These are phyloP conservation scores for Entomortierella beljakovae DNA, from an alignment of 192 early-diverging fungal genomes.

Conservation along the genomic window DNA sequence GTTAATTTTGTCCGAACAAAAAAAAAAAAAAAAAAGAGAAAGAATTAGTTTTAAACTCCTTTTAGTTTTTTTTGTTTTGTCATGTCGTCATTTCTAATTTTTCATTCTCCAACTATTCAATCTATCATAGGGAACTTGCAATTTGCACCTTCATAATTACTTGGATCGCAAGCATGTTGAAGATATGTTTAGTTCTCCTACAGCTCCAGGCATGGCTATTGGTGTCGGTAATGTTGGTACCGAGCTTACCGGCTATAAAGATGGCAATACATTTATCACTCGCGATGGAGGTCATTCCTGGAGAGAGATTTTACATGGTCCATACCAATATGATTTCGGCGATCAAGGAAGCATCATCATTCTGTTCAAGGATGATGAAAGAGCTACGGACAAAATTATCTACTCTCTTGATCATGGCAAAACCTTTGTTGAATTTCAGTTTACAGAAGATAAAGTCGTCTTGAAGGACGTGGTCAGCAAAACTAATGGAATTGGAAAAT, in stretches of 20 bases:
- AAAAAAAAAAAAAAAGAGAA: no score
- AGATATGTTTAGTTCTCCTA: conserved; percentile 83
- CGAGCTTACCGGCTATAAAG: conserved; percentile 68
- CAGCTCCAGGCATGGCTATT: conserved; percentile 89
- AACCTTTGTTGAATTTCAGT: conserved; percentile 68
- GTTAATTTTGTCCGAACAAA: no score
- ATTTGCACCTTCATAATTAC: conserved; percentile 88
- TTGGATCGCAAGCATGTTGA: conserved; percentile 82
- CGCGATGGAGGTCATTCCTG: conserved; percentile 89
- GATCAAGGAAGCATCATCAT: conserved; percentile 92
- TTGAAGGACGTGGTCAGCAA: conserved; percentile 76
- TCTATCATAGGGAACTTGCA: conserved; percentile 57
- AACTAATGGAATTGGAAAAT: conserved; percentile 80
- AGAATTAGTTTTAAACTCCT: no score
- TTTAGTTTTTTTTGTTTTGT: not conserved
- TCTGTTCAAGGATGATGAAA: conserved; percentile 84
- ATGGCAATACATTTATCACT: conserved; percentile 89
- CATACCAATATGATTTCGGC: conserved; percentile 94
- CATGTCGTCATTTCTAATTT: not conserved
- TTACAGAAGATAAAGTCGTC: conserved; percentile 61
- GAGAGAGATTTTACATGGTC: conserved; percentile 83
- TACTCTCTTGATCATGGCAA: conserved; percentile 76
- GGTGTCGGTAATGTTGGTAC: conserved; percentile 94
- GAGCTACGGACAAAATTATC: conserved; percentile 68
- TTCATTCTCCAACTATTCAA: not conserved